Evolutionary conservation across 2,329 filamentous ascomycete species (phyloP), one percentile per base, ranked within the genome.

Genomic region (Piedraia hortae): DNA sequence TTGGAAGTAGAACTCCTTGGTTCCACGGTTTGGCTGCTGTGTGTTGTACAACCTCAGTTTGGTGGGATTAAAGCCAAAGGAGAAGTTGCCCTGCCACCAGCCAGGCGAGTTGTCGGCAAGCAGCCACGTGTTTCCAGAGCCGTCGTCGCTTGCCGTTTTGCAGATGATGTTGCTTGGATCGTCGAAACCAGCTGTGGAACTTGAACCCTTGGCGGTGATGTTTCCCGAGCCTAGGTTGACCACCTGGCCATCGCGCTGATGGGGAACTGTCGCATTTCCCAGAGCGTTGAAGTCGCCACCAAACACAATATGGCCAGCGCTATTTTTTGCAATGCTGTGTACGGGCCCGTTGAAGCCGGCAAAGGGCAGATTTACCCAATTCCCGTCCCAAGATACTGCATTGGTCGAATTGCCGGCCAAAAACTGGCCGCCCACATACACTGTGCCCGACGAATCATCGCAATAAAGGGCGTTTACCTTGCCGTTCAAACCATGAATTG

Each of bases 331-430:
- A 33, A 97, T 93, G 16, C 80, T 72, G 29, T 63, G 62, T 22
- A 97, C 78, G 2, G 75, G 75, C 12, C 80, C 80, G 46, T 93
- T 93, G 48, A 97, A 89, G 11, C 88, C 88, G 18, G 67, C 65
- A 50, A 97, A 97, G 2, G 82, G 71, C 25, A 97, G 50, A 36
- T 75, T 71, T 10, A 59, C 60, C 69, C 74, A 91, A 21, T 61
- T 64, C 14, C 62, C 50, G 6, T 52, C 59, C 77, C 77, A 93
- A 7, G 72, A 62, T 34, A 91, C 69, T 4, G 82, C 88, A 43
- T 97, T 93, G 12, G 70, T 75, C 4, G 78, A 85, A 39, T 85
- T 75, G 16, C 53, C 59, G 18, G 65, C 67, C 25, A 60, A 65
- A 42, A 97, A 91, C 28, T 64, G 69, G 13, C 85, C 85, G 26